phyloP scores from a whole-genome alignment of 192 early-diverging fungal genomes.

The Lobosporangium transversale region DNA sequence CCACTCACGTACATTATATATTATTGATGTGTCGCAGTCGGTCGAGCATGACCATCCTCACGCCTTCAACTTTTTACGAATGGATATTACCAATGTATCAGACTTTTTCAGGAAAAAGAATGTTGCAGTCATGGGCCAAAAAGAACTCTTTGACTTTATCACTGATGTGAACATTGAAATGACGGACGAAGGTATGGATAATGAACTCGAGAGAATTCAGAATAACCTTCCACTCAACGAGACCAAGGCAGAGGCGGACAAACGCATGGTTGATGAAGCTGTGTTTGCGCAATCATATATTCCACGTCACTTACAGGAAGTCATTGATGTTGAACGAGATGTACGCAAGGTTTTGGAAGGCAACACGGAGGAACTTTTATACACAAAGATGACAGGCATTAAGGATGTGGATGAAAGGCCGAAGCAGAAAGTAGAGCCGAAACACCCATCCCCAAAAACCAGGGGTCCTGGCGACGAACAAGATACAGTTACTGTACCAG shows the following conservation, averaged over 20 bases:
- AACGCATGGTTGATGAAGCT: conserved; percentile 79
- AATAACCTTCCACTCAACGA: conserved; percentile 43
- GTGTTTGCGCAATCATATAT: conserved; percentile 94
- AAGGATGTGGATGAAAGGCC: conserved; percentile 61
- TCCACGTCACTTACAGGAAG: conserved; percentile 91
- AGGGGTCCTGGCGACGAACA: background rate
- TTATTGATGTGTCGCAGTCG: conserved; percentile 98
- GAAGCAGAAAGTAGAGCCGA: conserved; percentile 3
- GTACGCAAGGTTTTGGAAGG: conserved; percentile 78
- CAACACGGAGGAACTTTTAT: conserved; percentile 69
- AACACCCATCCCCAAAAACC: background rate
- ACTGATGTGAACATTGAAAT: conserved; percentile 68
- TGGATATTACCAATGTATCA: conserved; percentile 92
- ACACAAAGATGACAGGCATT: conserved; percentile 66
- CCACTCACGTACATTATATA: conserved; percentile 82
- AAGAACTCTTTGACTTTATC: conserved; percentile 92
- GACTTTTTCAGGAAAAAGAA: conserved; percentile 90
- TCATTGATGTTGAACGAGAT: conserved; percentile 88
- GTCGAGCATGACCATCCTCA: conserved; percentile 99
- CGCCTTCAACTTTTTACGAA: conserved; percentile 94
- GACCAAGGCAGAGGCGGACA: conserved; percentile 60
- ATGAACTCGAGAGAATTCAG: conserved; percentile 73
- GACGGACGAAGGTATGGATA: conserved; percentile 72
- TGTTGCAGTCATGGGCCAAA: conserved; percentile 78
- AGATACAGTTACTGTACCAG: background rate